These are phyloP conservation scores for Cytospora paraplurivora DNA, from an alignment of 2,329 filamentous ascomycete genomes.

Conservation along the genomic window DNA sequence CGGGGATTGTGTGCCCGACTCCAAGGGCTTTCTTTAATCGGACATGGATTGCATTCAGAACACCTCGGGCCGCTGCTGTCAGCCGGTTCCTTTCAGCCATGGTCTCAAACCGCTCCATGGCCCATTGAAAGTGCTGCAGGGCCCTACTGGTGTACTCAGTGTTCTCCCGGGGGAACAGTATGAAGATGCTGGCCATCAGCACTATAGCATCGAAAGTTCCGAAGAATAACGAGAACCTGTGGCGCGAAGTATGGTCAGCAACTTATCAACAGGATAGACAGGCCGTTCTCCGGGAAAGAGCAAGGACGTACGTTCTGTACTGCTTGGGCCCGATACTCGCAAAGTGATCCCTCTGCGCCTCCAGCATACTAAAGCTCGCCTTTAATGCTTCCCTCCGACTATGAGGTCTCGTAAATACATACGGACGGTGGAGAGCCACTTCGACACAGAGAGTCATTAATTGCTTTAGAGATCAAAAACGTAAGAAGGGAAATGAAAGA, in stretches of 20 bases:
- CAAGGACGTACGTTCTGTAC: conserved; percentile 46
- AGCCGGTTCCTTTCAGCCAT: conserved; percentile 57
- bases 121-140: conserved; percentile 61
- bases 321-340: conserved; percentile 51
- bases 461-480: no score
- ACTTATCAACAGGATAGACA: not conserved
- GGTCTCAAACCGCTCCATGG: conserved; percentile 58
- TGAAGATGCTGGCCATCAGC: conserved; percentile 61
- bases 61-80: conserved; percentile 55
- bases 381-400: conserved; percentile 59
- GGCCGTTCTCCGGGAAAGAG: not conserved
- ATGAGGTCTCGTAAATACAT: conserved; percentile 58
- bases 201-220: conserved; percentile 67
- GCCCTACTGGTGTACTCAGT: conserved; percentile 49
- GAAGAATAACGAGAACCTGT: conserved; percentile 59
- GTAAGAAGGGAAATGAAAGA: no score
- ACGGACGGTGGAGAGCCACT: conserved; percentile 62
- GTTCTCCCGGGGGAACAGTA: conserved; percentile 61
- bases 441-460: conserved; percentile 30
- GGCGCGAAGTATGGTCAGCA: not conserved
- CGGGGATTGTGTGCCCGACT: conserved; percentile 24
- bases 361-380: conserved; percentile 58
- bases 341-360: conserved; percentile 55
- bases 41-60: conserved; percentile 56
- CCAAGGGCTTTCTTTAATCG: conserved; percentile 55